phyloP scores from a whole-genome alignment of 768 basidiomycete genomes.

The Cystobasidium tubakii region DNA sequence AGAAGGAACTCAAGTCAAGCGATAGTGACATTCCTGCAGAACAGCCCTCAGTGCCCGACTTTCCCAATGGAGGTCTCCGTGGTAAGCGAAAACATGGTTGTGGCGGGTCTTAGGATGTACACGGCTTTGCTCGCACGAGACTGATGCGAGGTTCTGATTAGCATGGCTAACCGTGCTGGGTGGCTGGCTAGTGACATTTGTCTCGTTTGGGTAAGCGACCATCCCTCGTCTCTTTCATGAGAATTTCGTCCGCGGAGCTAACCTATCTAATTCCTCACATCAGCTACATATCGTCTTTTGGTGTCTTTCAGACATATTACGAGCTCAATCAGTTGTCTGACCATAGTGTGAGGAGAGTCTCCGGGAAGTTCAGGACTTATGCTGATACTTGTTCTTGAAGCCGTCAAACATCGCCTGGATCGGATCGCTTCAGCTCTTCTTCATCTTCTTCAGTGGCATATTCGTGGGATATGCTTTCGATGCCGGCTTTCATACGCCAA shows the following conservation, averaged over 20 bases:
- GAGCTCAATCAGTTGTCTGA: conserved; percentile 36
- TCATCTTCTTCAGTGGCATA: conserved; percentile 54
- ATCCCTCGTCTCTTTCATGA: not conserved
- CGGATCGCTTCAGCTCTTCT: conserved; percentile 56
- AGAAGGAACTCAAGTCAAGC: not conserved
- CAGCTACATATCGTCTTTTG: conserved; percentile 39
- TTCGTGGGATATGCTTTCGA: conserved; percentile 56
- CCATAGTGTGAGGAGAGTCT: not conserved
- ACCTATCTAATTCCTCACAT: not conserved
- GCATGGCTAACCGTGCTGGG: conserved; percentile 25
- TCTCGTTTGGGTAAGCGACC: conserved; percentile 3
- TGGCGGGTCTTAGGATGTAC: not conserved
- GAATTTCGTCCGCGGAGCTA: not conserved
- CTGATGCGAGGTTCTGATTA: not conserved
- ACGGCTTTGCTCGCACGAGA: no score
- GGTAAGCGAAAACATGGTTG: conserved; percentile 2
- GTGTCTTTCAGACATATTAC: conserved; percentile 43
- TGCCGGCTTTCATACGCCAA: conserved; percentile 50
- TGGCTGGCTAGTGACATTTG: conserved; percentile 3
- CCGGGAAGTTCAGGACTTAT: not conserved
- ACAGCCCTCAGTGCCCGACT: not conserved
- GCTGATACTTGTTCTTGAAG: not conserved
- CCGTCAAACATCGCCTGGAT: conserved; percentile 50
- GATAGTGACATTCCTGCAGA: not conserved
- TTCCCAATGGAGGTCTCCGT: conserved; percentile 10